These are phyloP conservation scores for Aphanomyces invadans DNA, from an alignment of 352 stramenopile species.

Conservation along the genomic window DNA sequence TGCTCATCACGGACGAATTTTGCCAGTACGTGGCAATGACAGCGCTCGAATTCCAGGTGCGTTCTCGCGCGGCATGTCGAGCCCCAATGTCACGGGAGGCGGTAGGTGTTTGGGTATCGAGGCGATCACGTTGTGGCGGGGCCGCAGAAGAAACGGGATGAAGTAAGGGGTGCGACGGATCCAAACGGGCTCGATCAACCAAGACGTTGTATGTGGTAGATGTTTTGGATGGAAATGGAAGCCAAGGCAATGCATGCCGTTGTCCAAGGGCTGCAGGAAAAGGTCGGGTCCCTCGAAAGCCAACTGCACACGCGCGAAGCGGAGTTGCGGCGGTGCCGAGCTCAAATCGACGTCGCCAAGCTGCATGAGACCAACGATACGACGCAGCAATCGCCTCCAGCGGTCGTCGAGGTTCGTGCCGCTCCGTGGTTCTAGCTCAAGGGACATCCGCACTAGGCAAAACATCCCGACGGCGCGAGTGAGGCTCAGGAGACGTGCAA, in stretches of 20 bases:
- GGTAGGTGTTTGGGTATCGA: slow-evolving; percentile 20
- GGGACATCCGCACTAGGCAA: not conserved
- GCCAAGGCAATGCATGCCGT: slow-evolving; percentile 11
- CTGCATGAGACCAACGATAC: not conserved
- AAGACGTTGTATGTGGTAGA: not conserved
- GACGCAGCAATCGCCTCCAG: not conserved
- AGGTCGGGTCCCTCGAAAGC: slow-evolving; percentile 8
- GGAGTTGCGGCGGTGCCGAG: not conserved
- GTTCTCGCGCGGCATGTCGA: too few species aligned
- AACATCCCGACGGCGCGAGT: not conserved
- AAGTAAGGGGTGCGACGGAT: not conserved
- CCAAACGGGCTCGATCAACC: not conserved
- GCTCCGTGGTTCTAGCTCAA: not conserved
- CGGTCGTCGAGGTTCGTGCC: not conserved
- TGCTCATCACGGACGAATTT: slow-evolving; percentile 15
- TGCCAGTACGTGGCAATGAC: slow-evolving; percentile 11
- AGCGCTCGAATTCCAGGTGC: slow-evolving; percentile 18
- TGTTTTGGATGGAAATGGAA: slow-evolving; percentile 19
- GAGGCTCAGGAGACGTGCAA: not conserved
- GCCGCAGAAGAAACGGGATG: not conserved
- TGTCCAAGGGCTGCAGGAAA: slow-evolving; percentile 8
- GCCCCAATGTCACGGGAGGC: not conserved
- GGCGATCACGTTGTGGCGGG: slow-evolving; percentile 13
- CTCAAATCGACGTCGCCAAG: not conserved
- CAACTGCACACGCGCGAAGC: slow-evolving; percentile 1